Evolutionary conservation across 768 basidiomycete species (phyloP).

Genomic region (Pleurotus tuber-regium): DNA sequence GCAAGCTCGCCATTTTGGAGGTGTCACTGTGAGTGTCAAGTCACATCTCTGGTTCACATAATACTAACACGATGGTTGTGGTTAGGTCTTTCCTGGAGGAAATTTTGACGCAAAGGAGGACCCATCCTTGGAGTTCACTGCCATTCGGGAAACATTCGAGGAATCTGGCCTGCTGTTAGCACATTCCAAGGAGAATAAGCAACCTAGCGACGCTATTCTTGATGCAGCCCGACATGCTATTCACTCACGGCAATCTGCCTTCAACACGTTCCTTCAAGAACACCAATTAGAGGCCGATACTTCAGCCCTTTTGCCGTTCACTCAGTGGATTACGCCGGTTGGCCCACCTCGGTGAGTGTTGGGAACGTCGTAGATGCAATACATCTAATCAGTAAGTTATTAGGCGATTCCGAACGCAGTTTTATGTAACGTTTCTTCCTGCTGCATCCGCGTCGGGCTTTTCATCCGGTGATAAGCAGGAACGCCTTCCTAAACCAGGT

Average conservation of each 20-base stretch:
- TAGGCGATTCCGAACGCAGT: constrained; percentile 72
- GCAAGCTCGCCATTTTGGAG: constrained; percentile 59
- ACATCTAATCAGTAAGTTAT: neutral
- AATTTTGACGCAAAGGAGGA: constrained; percentile 65
- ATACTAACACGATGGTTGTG: neutral
- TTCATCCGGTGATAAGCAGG: constrained; percentile 51
- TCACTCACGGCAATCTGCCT: constrained; percentile 48
- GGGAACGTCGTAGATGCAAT: neutral
- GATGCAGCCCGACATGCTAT: constrained; percentile 56
- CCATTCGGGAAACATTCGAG: constrained; percentile 76
- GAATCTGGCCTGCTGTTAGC: constrained; percentile 69
- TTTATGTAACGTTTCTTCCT: constrained; percentile 64
- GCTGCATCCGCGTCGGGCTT: constrained; percentile 41
- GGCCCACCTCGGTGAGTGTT: constrained; percentile 45
- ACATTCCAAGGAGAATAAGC: constrained; percentile 26
- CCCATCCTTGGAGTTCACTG: constrained; percentile 52
- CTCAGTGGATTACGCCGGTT: constrained; percentile 72
- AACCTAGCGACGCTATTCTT: constrained; percentile 34
- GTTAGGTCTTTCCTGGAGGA: constrained; percentile 81
- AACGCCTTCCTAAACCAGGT: constrained; percentile 59
- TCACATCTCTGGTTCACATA: neutral
- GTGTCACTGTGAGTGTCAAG: constrained; percentile 53
- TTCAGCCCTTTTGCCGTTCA: constrained; percentile 60
- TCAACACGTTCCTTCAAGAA: constrained; percentile 49
- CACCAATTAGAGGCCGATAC: constrained; percentile 43